phyloP scores from a whole-genome alignment of 441 rosid species.

The Adansonia gregorii region DNA sequence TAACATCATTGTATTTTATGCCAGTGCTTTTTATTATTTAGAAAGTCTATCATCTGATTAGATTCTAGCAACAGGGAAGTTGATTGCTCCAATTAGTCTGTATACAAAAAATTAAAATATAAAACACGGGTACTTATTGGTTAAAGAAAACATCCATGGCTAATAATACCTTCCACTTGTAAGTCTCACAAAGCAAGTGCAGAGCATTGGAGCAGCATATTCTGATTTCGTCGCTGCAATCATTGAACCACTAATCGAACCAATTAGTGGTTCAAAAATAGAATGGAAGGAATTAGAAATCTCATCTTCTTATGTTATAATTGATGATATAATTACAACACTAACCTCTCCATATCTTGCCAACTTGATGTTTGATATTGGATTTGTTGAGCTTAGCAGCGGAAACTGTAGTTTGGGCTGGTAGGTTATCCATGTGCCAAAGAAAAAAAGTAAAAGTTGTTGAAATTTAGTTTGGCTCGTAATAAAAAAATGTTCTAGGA shows the following conservation, averaged over 20 bases:
- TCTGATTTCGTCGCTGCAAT: constrained; percentile 59
- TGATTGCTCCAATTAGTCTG: neutral
- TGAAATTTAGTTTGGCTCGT: neutral
- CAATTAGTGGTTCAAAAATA: constrained; percentile 39
- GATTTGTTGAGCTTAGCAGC: constrained; percentile 37
- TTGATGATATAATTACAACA: neutral
- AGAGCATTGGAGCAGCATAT: constrained; percentile 55
- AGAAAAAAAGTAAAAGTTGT: neutral
- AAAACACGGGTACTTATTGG: neutral
- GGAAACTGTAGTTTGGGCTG: constrained; percentile 57
- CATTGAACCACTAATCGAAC: constrained; percentile 67
- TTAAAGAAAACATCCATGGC: neutral
- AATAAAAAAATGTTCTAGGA: neutral
- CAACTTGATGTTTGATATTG: constrained; percentile 47
- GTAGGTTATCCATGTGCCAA: constrained; percentile 14
- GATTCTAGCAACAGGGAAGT: neutral
- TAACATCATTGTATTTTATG: neutral
- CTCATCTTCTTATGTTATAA: neutral
- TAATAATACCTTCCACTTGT: constrained; percentile 61
- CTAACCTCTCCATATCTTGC: constrained; percentile 71
- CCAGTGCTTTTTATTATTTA: neutral
- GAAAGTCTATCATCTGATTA: neutral
- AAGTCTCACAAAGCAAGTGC: constrained; percentile 39
- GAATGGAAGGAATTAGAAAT: constrained; percentile 20
- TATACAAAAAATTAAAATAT: neutral